Evolutionary conservation across 345 rosid species (phyloP).

Genomic region (Hibiscus syriacus): DNA sequence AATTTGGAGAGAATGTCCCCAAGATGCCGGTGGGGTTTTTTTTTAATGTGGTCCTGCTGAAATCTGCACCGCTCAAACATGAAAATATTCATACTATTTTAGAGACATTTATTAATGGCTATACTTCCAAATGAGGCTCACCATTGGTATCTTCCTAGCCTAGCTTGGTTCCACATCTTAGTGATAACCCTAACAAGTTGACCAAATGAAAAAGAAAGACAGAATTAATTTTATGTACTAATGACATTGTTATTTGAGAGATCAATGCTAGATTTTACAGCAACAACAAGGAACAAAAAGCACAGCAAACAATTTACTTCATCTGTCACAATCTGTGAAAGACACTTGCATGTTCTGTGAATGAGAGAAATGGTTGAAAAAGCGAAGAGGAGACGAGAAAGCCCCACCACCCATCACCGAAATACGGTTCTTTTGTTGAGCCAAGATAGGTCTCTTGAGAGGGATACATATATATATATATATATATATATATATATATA

Average conservation of each 20-base stretch:
- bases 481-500: too few relatives aligned
- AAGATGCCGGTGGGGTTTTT: background rate
- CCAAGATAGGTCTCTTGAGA: background rate
- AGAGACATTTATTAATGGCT: conserved; percentile 9
- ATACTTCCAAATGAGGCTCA: conserved; percentile 14
- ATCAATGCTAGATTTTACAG: background rate
- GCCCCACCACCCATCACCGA: conserved; percentile 40
- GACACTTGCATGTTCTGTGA: conserved; percentile 67
- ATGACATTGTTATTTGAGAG: background rate
- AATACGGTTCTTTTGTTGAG: conserved; percentile 20
- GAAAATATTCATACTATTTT: background rate
- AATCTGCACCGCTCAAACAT: conserved; percentile 19
- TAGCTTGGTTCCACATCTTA: conserved; percentile 9
- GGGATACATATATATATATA: too few relatives aligned
- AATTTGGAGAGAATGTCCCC: background rate
- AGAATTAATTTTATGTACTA: background rate
- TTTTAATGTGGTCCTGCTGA: conserved; percentile 27
- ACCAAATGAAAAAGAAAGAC: background rate
- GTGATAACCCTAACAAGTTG: too few relatives aligned
- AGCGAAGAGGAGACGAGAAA: conserved; percentile 14
- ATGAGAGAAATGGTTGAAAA: conserved; percentile 22
- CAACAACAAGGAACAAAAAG: conserved; percentile 8
- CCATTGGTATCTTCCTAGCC: conserved; percentile 13
- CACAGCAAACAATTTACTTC: conserved; percentile 12
- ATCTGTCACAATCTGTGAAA: conserved; percentile 30